Conservation (phyloP, 352 stramenopile species). For the Phytophthora syringae region DNA sequence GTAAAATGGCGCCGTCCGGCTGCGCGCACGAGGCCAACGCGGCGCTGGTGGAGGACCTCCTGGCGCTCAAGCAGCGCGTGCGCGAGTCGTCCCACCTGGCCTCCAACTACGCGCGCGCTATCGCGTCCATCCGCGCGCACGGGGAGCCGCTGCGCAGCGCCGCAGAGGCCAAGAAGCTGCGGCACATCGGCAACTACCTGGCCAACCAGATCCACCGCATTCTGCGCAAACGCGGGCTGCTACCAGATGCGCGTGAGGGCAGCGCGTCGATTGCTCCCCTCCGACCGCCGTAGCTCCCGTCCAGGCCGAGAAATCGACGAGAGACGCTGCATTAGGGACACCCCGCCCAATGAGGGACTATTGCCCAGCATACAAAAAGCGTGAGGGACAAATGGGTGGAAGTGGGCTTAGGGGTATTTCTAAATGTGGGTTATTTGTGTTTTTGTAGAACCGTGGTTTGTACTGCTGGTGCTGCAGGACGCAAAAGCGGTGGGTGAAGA, state of each 20-base stretch:
- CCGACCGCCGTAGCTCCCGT: neutral
- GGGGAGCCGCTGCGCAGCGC: slow-evolving; percentile 48
- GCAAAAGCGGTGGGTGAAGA: slow-evolving; percentile 42
- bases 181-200: slow-evolving; percentile 87
- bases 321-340: neutral
- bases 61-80: slow-evolving; percentile 55
- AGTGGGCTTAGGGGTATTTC: neutral
- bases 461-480: slow-evolving; percentile 61
- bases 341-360: slow-evolving; percentile 35
- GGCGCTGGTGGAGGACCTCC: slow-evolving; percentile 73
- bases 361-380: slow-evolving; percentile 62
- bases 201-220: slow-evolving; percentile 86
- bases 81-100: slow-evolving; percentile 73
- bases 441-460: slow-evolving; percentile 76
- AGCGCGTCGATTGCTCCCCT: neutral
- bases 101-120: slow-evolving; percentile 72
- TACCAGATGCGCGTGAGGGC: neutral
- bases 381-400: slow-evolving; percentile 30
- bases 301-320: slow-evolving; percentile 13
- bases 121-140: slow-evolving; percentile 71
- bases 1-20: too few species aligned
- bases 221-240: slow-evolving; percentile 50
- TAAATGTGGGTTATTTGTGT: neutral
- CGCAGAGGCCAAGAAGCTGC: slow-evolving; percentile 67
- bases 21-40: slow-evolving; percentile 73